Evolutionary conservation across 352 stramenopile genomes (phyloP), one percentile per base, ranked within the genome.

Genomic region (Phytophthora crassamura): DNA sequence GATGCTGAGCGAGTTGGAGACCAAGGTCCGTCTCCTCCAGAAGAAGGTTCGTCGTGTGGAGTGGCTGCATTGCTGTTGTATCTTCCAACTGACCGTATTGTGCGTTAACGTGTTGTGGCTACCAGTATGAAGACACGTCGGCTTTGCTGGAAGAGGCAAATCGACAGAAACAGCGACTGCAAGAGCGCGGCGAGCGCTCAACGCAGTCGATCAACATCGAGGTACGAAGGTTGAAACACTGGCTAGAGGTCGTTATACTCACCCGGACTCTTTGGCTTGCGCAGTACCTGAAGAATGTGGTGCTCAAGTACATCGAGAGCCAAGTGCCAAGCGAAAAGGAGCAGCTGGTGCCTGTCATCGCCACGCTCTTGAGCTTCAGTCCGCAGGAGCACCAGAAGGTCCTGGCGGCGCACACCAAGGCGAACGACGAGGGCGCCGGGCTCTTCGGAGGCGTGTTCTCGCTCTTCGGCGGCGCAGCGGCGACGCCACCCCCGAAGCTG

Each of bases 301-400:
- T 95, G 38, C 84, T 95, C 59, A 95, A 95, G 75, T 95, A 90
- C 75, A 88, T 95, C 22, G 72, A 80, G 50, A 91, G 80, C 48
- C 79, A 87, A 72, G 88, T 90, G 18, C 61, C 79, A 16, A 86
- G 69, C 33, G 84, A 95, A 43, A 91, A 90, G 59, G 80, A 90
- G 39, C 80, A 79, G n/a, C 67, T 95, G 34, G 86, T 95, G 42
- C 86, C 86, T 6, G 86, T 95, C 22, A 88, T 95, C 57, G 71
- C 81, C 4, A 90, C 83, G 1, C 52, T 95, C 12, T 68, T 95
- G 54, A 77, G 82, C 34, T 93, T 95, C 59, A 91, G 75, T 46
- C 82, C 84, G 4, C 67, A 82, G 28, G 84, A 94, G 56, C 67
- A 92, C n/a, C 72, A 84, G 36, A 76, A 82, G 35, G 78, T 90